Conservation (phyloP, 169 alveolate species). For the Plasmodium coatneyi region DNA sequence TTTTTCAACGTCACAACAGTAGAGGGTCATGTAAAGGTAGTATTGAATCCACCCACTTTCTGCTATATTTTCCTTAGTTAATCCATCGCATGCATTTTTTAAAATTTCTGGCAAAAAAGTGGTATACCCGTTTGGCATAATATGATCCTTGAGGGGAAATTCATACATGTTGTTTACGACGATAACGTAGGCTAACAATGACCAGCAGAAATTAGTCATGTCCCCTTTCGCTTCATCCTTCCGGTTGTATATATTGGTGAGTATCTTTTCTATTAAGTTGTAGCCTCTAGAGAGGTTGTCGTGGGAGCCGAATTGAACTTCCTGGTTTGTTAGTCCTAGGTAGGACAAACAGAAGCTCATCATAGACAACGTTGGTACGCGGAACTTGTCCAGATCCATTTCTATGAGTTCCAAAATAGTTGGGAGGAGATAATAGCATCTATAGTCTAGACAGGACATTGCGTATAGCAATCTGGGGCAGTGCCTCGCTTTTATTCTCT, state of each 20-base stretch:
- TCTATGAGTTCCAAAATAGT: constrained; percentile 81
- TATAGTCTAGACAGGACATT: constrained; percentile 87
- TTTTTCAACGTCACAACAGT: constrained; percentile 89
- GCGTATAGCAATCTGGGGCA: constrained; percentile 88
- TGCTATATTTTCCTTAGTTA: constrained; percentile 82
- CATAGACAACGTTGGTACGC: constrained; percentile 83
- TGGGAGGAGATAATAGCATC: constrained; percentile 87
- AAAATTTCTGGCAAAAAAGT: constrained; percentile 76
- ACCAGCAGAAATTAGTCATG: constrained; percentile 83
- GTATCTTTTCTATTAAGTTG: constrained; percentile 27
- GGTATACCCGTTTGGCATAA: background rate
- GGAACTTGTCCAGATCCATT: constrained; percentile 75
- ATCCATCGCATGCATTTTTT: constrained; percentile 64
- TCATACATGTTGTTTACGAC: constrained; percentile 80
- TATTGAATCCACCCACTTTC: constrained; percentile 90
- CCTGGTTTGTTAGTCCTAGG: constrained; percentile 82
- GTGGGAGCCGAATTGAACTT: constrained; percentile 68
- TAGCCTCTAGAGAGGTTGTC: constrained; percentile 46
- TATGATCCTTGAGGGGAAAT: constrained; percentile 68
- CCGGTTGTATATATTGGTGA: constrained; percentile 24
- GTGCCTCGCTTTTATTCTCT: constrained; percentile 80
- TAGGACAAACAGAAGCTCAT: constrained; percentile 78
- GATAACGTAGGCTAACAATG: constrained; percentile 79
- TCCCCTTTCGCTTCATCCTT: constrained; percentile 75
- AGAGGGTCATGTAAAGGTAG: constrained; percentile 83